Percentiles rank a stretch among this genome's conserved stretches.
Conservation (phyloP, 2,329 filamentous ascomycete genomes). For the Fusarium sp. region DNA sequence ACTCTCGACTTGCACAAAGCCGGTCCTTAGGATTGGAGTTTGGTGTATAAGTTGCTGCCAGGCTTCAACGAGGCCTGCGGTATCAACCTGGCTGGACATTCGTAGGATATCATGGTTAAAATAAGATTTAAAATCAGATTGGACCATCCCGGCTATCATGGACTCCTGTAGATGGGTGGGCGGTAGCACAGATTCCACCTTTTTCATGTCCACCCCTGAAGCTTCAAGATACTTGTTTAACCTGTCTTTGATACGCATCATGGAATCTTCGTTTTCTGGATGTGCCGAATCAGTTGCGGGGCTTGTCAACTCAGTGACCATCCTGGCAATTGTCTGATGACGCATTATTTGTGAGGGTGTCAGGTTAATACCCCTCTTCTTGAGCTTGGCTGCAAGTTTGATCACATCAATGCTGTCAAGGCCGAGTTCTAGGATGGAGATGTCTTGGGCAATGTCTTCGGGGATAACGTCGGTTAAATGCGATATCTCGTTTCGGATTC, state of each 20-base stretch:
- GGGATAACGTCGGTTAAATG: slow-evolving; percentile 66
- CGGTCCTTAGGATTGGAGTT: slow-evolving; percentile 80
- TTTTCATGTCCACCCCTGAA: slow-evolving; percentile 50
- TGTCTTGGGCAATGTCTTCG: slow-evolving; percentile 65
- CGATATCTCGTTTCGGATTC: slow-evolving; percentile 72
- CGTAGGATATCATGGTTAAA: slow-evolving; percentile 86
- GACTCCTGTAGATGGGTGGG: slow-evolving; percentile 87
- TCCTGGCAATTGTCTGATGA: slow-evolving; percentile 73
- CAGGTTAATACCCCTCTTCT: slow-evolving; percentile 68
- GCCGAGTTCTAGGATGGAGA: slow-evolving; percentile 82
- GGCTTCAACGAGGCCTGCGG: slow-evolving; percentile 67
- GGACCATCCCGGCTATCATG: slow-evolving; percentile 84
- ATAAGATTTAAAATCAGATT: slow-evolving; percentile 79
- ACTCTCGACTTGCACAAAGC: slow-evolving; percentile 75
- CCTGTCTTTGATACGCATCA: slow-evolving; percentile 45
- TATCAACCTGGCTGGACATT: slow-evolving; percentile 66
- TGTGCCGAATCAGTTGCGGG: neutral
- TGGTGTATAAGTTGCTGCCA: slow-evolving; percentile 69
- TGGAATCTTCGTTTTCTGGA: neutral
- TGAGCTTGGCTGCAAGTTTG: slow-evolving; percentile 80
- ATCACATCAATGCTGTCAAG: slow-evolving; percentile 94
- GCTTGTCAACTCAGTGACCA: slow-evolving; percentile 52
- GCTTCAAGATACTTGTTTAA: slow-evolving; percentile 55
- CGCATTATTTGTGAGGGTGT: slow-evolving; percentile 83
- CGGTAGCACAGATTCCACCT: slow-evolving; percentile 73